Evolutionary conservation across 1,284 basidiomycete species (phyloP), one percentile per base, ranked within the genome.

Genomic region (Dichomitus squalens): DNA sequence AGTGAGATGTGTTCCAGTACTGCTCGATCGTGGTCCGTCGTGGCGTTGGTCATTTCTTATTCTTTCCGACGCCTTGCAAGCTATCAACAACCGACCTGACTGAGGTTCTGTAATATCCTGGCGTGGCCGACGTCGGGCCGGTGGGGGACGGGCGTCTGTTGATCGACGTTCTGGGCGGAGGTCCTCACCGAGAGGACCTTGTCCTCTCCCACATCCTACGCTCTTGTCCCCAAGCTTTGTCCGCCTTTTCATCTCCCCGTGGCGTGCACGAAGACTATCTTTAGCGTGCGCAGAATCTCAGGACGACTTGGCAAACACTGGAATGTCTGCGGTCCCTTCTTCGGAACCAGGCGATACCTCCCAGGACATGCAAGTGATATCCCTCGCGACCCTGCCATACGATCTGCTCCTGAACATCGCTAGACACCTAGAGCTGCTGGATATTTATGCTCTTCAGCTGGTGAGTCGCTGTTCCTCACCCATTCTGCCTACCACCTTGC

Each of bases 331-430:
- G 25, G 40, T 50, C 35, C 23, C 21, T 49, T 53, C 49, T 58
- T 33, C 20, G 29, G 59, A 60, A 27, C 49, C 50, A 25, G 53
- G 40, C 60, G 61, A 59, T 52, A 53, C 59, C 51, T 55, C 60
- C 35, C 57, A 55, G 57, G 64, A 68, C 44, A 65, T 61, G 53
- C 44, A n/a, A 18, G 44, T 47, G 29, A 63, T 64, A 48, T 64
- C 68, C 18, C 74, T 88, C 48, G 75, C 76, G 54, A 76, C 73
- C 4, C 74, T 88, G 18, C 86, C 87, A 0, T 88, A 88, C 71
- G 87, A 88, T 74, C 73, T 88, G n/a, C 69, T 88, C 43, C 76
- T 88, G 52, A 84, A 85, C 71, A 80, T 89, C 67, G 79, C 84
- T 2, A 77, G 77, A 39, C 81, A 84, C 71, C 77, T 89, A 33